A percentile compares a stretch with the other conserved stretches of the same genome.
phyloP scores from a whole-genome alignment of 768 basidiomycete genomes.

The Suillus variegatus region DNA sequence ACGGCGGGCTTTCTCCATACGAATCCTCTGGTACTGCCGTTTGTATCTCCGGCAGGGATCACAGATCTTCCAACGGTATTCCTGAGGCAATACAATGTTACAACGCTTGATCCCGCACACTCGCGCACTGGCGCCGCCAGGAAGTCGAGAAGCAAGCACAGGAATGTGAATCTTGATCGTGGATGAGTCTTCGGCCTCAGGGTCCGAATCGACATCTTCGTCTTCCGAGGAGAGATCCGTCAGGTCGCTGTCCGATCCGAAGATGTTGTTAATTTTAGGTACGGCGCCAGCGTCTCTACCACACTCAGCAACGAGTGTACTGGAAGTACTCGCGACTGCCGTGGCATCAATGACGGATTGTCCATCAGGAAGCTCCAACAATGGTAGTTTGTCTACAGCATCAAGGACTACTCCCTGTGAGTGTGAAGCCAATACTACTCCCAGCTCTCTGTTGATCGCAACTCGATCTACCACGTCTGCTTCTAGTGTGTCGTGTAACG shows the following conservation, averaged over 20 bases:
- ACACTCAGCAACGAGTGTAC: not conserved
- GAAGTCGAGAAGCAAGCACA: conserved; percentile 18
- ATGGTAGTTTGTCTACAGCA: not conserved
- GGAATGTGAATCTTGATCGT: conserved; percentile 26
- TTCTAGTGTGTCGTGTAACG: not conserved
- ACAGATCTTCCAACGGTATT: conserved; percentile 45
- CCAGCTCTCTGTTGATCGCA: not conserved
- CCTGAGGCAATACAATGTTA: conserved; percentile 31
- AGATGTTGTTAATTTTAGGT: conserved; percentile 10
- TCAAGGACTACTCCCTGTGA: not conserved
- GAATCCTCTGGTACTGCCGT: conserved; percentile 37
- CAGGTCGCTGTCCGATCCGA: conserved; percentile 28
- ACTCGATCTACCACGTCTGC: not conserved
- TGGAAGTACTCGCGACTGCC: not conserved
- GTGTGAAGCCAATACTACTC: not conserved
- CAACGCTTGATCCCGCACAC: conserved; percentile 40
- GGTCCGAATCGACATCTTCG: conserved; percentile 7
- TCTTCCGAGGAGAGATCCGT: conserved; percentile 20
- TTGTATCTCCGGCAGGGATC: conserved; percentile 40
- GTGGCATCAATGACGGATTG: not conserved
- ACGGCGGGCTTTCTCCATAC: conserved; percentile 21
- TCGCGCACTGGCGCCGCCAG: conserved; percentile 8
- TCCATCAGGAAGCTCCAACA: not conserved
- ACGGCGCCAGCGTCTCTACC: not conserved
- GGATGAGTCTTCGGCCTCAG: not conserved